A percentile compares a stretch with the other conserved stretches of the same genome.
These are phyloP conservation scores for Fusarium mangiferae DNA, from an alignment of 2,329 filamentous ascomycete genomes.

Conservation along the genomic window DNA sequence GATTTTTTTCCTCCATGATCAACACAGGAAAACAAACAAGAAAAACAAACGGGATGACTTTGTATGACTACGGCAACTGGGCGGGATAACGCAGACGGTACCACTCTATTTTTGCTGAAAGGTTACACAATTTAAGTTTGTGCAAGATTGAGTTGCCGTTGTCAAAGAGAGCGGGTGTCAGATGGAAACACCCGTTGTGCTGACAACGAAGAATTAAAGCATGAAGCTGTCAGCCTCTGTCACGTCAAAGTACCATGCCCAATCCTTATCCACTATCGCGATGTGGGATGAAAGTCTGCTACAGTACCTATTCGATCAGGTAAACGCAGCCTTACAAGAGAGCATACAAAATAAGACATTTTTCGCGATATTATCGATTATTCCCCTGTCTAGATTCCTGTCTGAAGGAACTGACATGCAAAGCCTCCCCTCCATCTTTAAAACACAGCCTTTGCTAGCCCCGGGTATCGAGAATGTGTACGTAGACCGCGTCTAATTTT, in stretches of 20 bases:
- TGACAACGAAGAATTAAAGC: conserved; percentile 16
- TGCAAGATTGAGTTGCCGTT: conserved; percentile 21
- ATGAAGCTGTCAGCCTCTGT: conserved; percentile 16
- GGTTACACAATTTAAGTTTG: neutral
- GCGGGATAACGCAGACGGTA: neutral
- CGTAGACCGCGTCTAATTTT: conserved; percentile 38
- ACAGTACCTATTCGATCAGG: neutral
- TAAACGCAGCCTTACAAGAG: conserved; percentile 5
- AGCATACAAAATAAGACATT: neutral
- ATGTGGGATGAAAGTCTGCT: neutral
- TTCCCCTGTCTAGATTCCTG: neutral
- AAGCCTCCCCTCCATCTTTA: conserved; percentile 28
- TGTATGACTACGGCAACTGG: neutral
- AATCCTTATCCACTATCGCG: neutral
- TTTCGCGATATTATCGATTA: conserved; percentile 1
- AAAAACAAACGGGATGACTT: neutral
- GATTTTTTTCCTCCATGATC: conserved; percentile 19
- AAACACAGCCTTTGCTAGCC: conserved; percentile 35
- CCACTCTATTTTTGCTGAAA: neutral
- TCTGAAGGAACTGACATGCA: conserved; percentile 2
- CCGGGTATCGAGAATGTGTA: conserved; percentile 19
- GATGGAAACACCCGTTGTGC: conserved; percentile 18
- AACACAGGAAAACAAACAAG: conserved; percentile 8
- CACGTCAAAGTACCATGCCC: neutral
- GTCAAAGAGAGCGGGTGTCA: conserved; percentile 5